Evolutionary conservation across 495 filamentous ascomycete species (phyloP).

Genomic region (Aspergillus cavernicola): DNA sequence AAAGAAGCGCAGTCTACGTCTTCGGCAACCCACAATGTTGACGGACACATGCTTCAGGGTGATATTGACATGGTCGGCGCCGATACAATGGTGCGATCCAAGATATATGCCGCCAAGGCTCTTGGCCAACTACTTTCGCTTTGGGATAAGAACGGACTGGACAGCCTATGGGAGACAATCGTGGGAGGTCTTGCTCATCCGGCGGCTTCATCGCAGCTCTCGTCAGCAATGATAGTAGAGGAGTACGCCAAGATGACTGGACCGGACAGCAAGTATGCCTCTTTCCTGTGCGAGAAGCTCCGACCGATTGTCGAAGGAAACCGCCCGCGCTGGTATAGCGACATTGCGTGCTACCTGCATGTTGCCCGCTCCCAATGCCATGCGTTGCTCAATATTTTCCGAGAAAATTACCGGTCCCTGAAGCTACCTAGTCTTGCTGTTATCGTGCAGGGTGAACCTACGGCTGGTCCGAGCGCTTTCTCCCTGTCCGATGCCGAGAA

Average conservation of each 20-base stretch:
- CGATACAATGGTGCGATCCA: conserved; percentile 83
- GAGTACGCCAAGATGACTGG: conserved; percentile 64
- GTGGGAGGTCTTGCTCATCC: conserved; percentile 61
- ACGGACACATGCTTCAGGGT: conserved; percentile 95
- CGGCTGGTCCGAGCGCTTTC: conserved; percentile 88
- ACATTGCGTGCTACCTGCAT: conserved; percentile 83
- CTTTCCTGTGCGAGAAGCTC: conserved; percentile 56
- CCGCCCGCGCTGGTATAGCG: conserved; percentile 76
- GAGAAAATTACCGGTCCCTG: conserved; percentile 65
- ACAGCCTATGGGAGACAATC: conserved; percentile 47
- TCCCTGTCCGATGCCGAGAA: conserved; percentile 83
- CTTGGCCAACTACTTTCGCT: conserved; percentile 56
- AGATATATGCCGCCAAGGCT: conserved; percentile 78
- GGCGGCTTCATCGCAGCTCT: conserved; percentile 80
- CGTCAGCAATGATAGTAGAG: conserved; percentile 79
- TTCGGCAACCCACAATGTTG: conserved; percentile 78
- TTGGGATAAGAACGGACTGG: conserved; percentile 43
- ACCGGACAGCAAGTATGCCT: conserved; percentile 42
- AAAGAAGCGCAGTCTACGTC: conserved; percentile 66
- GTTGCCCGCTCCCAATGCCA: conserved; percentile 87
- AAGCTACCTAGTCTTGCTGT: conserved; percentile 79
- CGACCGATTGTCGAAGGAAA: conserved; percentile 73
- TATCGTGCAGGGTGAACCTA: conserved; percentile 85
- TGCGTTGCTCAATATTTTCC: conserved; percentile 82
- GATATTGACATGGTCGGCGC: conserved; percentile 91